These are phyloP conservation scores for Magnolia sinica DNA, from an alignment of 164 flowering plant species.

Conservation along the genomic window DNA sequence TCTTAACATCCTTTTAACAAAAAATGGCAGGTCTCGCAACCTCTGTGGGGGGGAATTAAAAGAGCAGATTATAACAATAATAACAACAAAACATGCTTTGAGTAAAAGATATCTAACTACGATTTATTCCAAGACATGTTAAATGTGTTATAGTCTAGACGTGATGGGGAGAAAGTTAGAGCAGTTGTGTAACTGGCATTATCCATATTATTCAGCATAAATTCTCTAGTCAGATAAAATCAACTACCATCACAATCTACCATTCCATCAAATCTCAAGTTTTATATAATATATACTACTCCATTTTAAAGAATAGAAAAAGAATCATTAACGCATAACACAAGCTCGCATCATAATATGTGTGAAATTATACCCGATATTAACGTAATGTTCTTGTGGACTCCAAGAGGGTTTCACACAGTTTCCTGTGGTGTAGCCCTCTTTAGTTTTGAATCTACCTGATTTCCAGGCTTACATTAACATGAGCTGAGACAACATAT, in stretches of 20 bases:
- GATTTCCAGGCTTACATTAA: too few species aligned
- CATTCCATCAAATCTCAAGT: neutral
- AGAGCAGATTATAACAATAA: neutral
- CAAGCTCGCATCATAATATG: too few species aligned
- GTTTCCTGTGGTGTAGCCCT: too few species aligned
- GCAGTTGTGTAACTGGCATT: neutral
- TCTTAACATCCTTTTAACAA: slow-evolving; percentile 60
- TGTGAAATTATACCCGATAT: too few species aligned
- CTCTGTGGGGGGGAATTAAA: slow-evolving; percentile 40
- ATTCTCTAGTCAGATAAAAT: neutral
- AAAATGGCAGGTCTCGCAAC: slow-evolving; percentile 84
- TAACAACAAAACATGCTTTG: neutral
- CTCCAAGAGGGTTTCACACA: too few species aligned
- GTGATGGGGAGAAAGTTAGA: neutral
- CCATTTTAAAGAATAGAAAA: too few species aligned
- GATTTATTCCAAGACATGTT: neutral
- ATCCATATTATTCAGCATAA: neutral
- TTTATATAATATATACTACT: neutral
- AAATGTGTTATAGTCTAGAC: neutral
- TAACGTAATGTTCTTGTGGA: too few species aligned
- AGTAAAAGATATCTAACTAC: neutral
- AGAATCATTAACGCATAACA: too few species aligned
- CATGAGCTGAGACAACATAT: too few species aligned
- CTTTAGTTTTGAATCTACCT: too few species aligned
- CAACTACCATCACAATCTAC: neutral